A percentile compares a stretch with the other conserved stretches of the same genome.
Evolutionary conservation across 148 eudicot genomes (phyloP).

Genomic region (Cornus controversa): DNA sequence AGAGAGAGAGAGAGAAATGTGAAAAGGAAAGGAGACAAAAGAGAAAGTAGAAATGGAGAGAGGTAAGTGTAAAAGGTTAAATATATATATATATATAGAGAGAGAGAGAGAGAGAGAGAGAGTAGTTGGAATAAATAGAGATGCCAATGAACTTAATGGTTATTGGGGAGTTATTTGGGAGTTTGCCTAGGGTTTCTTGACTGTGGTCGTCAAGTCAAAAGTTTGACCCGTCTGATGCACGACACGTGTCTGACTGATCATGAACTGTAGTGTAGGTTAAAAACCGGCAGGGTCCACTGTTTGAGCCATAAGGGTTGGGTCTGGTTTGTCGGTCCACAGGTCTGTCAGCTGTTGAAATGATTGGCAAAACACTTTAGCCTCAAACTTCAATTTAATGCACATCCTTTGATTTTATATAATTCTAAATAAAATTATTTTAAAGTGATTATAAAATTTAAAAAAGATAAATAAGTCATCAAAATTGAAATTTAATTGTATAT

Average conservation of each 20-base stretch:
- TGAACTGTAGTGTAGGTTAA: not conserved
- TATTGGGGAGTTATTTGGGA: not conserved
- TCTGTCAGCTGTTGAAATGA: conserved; percentile 25
- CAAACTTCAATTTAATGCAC: not conserved
- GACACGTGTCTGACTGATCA: conserved; percentile 30
- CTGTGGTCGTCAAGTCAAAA: conserved; percentile 29
- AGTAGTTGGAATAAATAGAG: conserved; percentile 10
- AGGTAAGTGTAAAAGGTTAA: conserved; percentile 12
- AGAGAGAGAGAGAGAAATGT: not conserved
- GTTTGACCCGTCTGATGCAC: conserved; percentile 24
- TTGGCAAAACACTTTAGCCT: conserved; percentile 9
- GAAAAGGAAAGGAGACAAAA: conserved; percentile 10
- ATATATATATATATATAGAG: conserved; percentile 11
- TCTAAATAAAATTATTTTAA: too few species aligned
- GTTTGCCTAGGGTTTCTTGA: not conserved
- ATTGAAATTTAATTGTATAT: too few species aligned
- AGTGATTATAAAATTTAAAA: too few species aligned
- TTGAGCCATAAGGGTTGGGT: not conserved
- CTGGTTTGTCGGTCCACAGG: not conserved
- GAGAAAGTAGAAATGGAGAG: conserved; percentile 4
- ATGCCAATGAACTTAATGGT: too few species aligned
- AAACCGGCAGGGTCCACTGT: not conserved
- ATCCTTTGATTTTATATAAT: not conserved
- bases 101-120: conserved; percentile 2
- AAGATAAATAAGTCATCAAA: too few species aligned